Base-by-base conservation (phyloP, 371 early-diverging fungal genomes). In the Funneliformis caledonium region DNA sequence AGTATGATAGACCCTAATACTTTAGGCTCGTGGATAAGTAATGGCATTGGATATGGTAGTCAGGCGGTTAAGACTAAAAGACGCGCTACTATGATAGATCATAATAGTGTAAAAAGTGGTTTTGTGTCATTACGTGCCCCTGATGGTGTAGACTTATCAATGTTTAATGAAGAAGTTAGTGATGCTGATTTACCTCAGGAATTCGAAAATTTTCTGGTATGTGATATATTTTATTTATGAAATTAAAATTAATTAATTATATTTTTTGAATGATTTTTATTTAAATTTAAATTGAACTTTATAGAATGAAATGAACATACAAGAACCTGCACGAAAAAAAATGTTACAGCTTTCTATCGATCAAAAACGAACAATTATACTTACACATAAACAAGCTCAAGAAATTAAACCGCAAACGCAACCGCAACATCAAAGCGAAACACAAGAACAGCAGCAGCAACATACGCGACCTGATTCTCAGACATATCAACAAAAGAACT, bases 191-290 rank as follows among this genome's bases (percentile, higher is more conserved):
- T 87, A 19, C 79, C 64, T 64, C 79, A 83, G 14, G 77, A 83
- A 16, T 85, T 87, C 48, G 69, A 48, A 11, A 37, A 74, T 11
- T 77, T 87, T 16, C 43, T 87, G 81, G 86, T 86, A 7, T 4
- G 64, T 8, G 16, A 60, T 60, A 7, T 77, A 78, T 73, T 7
- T 10, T 12, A 4, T 26, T n/a, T 62, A n/a, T 56, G 59, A 42
- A 26, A 26, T 26, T 26, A 26, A 26, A 26, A 26, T 26, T 26
- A 56, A 50, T 43, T 37, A 10, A 11, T 59, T 16, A 26, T 76
- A 4, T 33, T 19, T 16, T 67, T 8, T 82, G 89, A 89, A 88
- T 88, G 89, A 91, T 62, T 26, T 26, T 26, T 26, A 26, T 26
- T 31, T 62, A 14, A 10, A 22, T 45, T 31, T 61, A 61, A n/a